These are phyloP conservation scores for Penicillium frequentans DNA, from an alignment of 2,329 filamentous ascomycete genomes.

Conservation along the genomic window DNA sequence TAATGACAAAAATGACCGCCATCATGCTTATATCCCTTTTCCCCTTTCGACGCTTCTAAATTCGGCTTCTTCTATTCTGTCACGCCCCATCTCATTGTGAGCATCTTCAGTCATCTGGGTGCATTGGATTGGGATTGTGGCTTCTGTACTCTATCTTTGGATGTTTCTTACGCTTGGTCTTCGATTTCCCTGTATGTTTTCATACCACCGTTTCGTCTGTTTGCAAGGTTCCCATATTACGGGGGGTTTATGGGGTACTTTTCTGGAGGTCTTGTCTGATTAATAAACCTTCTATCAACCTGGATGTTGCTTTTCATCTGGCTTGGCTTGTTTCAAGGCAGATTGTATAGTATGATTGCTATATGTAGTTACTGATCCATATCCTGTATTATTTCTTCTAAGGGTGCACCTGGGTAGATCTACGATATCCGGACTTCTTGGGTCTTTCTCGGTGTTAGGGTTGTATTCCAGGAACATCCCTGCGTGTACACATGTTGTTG, in stretches of 20 bases:
- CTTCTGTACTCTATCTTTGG: conserved; percentile 8
- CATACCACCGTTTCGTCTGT: conserved; percentile 14
- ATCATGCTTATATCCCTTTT: conserved; percentile 17
- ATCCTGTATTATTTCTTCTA: not conserved
- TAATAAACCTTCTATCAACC: not conserved
- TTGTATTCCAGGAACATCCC: no score
- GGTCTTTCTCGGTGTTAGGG: no score
- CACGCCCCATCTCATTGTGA: conserved; percentile 9
- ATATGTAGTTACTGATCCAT: not conserved
- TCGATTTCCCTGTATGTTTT: conserved; percentile 13
- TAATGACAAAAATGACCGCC: conserved; percentile 32
- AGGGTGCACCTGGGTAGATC: not conserved
- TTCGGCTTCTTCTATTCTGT: conserved; percentile 11
- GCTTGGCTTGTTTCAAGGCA: not conserved
- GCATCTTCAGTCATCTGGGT: conserved; percentile 19
- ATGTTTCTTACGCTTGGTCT: not conserved
- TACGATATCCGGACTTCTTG: no score
- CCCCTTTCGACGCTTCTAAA: conserved; percentile 14
- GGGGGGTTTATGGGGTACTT: not conserved
- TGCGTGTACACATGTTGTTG: no score
- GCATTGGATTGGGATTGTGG: conserved; percentile 10
- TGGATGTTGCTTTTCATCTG: not conserved
- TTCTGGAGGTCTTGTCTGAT: not conserved
- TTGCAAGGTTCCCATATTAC: conserved; percentile 1
- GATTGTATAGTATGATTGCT: not conserved